Conservation (phyloP, 768 basidiomycete species). For the Artomyces pyxidatus region DNA sequence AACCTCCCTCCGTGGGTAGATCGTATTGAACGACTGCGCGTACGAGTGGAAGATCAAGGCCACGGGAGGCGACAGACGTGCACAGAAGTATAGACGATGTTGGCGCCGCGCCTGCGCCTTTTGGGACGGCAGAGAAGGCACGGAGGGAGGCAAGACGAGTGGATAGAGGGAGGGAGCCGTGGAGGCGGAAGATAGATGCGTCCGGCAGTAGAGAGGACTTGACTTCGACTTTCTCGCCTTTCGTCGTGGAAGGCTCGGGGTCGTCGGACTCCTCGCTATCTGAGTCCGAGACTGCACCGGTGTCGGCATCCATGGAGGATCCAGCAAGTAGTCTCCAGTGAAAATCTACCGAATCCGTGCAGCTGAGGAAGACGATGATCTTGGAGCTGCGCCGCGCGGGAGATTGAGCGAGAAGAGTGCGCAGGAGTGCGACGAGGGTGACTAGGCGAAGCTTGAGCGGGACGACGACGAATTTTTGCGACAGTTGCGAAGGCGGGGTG, state of each 20-base stretch:
- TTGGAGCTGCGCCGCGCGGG: slow-evolving; percentile 48
- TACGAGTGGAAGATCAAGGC: slow-evolving; percentile 91
- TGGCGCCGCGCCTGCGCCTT: slow-evolving; percentile 20
- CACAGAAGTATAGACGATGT: slow-evolving; percentile 76
- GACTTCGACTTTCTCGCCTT: slow-evolving; percentile 39
- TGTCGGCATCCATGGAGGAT: slow-evolving; percentile 50
- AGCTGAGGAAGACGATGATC: slow-evolving; percentile 93
- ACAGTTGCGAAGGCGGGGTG: slow-evolving; percentile 88
- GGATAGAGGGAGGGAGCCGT: slow-evolving; percentile 82
- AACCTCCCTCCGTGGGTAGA: slow-evolving; percentile 93
- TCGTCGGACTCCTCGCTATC: slow-evolving; percentile 17
- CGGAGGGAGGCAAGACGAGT: slow-evolving; percentile 78
- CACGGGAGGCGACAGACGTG: slow-evolving; percentile 97
- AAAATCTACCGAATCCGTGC: slow-evolving; percentile 97
- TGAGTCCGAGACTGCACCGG: slow-evolving; percentile 10
- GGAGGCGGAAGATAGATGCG: slow-evolving; percentile 78
- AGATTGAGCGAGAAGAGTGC: slow-evolving; percentile 65
- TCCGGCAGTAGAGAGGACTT: slow-evolving; percentile 74
- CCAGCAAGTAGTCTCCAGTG: slow-evolving; percentile 83
- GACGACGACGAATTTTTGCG: slow-evolving; percentile 83
- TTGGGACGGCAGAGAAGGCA: slow-evolving; percentile 53
- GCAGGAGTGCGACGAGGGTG: slow-evolving; percentile 76
- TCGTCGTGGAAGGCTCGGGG: slow-evolving; percentile 12
- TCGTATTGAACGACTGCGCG: slow-evolving; percentile 94
- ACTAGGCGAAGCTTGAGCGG: slow-evolving; percentile 95